Base-by-base conservation (phyloP, 257 asterid species). In the Solanum bulbocastanum region DNA sequence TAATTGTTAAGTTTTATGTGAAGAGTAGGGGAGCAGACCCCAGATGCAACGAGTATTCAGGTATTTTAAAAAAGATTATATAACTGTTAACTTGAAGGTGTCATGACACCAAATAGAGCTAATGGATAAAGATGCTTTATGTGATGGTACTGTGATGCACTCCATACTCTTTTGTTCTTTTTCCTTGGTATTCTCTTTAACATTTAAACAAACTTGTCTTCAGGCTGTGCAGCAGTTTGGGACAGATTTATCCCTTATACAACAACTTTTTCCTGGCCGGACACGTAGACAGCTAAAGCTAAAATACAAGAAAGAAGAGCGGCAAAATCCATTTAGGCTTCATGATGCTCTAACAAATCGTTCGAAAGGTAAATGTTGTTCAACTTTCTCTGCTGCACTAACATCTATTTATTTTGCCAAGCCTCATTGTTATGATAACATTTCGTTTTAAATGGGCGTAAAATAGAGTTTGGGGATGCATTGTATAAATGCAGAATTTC, bases 241-340 rank as follows among this genome's bases (percentile, higher is more conserved):
- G 88, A 91, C 98, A 20, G 98, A 96, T 90, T 91, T 95, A 87
- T 93, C 98, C 37, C 92, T 96, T 98, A 94, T 96, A 91, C 94
- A 92, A 78, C 97, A 94, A 85, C 98, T 95, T 83, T 95, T 96
- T 90, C 98, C 98, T 83, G 98, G 89, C 23, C 94, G 94, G 83
- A 92, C 94, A 49, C 95, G 96, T 37, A 88, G 91, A 23, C 98
- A 96, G 82, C 73, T 95, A 74, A 94, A 93, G 92, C 88, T 91
- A 86, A 96, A 96, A 88, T 95, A 92, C 91, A 96, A 94, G 89
- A 94, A 94, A 89, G 98, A 96, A 94, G 98, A 96, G 92, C 90
- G 90, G 75, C 91, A 92, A 90, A 92, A 96, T 75, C 98, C 98
- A 3, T 66, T 92, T 85, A 90, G 93, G 94, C 95, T 96, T 82